Evolutionary conservation across 2,329 filamentous ascomycete genomes (phyloP).

Genomic region (Xylariaceae sp.): DNA sequence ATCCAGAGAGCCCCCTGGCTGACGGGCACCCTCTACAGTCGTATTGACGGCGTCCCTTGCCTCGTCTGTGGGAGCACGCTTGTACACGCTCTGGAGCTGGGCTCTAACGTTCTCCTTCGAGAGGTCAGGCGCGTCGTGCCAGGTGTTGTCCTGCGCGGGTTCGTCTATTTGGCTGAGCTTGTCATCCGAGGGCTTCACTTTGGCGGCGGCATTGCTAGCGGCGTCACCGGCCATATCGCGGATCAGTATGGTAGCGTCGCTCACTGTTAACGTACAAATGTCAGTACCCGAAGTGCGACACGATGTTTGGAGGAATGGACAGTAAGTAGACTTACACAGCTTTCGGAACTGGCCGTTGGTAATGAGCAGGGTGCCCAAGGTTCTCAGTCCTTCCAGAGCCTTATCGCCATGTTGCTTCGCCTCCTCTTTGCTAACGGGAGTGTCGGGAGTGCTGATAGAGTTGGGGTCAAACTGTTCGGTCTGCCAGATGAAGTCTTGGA

Average conservation of each 20-base stretch:
- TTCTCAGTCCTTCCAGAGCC: constrained; percentile 78
- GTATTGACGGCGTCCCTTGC: constrained; percentile 51
- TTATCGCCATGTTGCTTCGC: constrained; percentile 79
- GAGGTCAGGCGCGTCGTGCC: constrained; percentile 81
- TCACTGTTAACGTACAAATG: constrained; percentile 42
- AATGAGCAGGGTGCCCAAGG: constrained; percentile 80
- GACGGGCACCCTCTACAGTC: constrained; percentile 39
- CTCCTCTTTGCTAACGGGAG: constrained; percentile 67
- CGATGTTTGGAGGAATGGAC: background rate
- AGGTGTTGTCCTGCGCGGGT: constrained; percentile 86
- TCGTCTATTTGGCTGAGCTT: constrained; percentile 69
- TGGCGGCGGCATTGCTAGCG: constrained; percentile 69
- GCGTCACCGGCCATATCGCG: constrained; percentile 91
- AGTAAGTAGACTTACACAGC: constrained; percentile 54
- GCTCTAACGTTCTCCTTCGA: constrained; percentile 64
- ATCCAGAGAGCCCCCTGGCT: constrained; percentile 20
- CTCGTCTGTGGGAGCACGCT: constrained; percentile 51
- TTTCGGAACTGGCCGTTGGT: constrained; percentile 97
- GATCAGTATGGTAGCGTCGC: constrained; percentile 72
- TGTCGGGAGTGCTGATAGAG: constrained; percentile 55
- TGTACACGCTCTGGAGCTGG: constrained; percentile 60
- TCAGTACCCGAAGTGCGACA: background rate
- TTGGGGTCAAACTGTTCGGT: constrained; percentile 68
- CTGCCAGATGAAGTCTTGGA: constrained; percentile 97
- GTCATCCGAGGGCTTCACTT: constrained; percentile 73